A percentile compares a stretch with the other conserved stretches of the same genome.
Conservation (phyloP, 2,329 filamentous ascomycete species). For the Sporothrix euskadiensis region DNA sequence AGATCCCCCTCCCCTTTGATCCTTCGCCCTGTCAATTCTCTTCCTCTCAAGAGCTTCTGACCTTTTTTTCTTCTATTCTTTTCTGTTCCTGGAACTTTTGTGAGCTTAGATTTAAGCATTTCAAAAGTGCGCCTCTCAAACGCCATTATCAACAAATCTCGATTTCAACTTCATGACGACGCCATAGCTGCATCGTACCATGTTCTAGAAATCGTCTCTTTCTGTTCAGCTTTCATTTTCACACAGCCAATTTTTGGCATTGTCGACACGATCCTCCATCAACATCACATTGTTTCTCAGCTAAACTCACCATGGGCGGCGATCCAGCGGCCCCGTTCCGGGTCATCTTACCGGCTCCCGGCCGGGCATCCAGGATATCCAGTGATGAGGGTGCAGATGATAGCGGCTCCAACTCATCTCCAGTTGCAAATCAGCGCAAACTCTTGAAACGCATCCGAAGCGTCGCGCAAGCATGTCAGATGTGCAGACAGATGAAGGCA, state of each 20-base stretch:
- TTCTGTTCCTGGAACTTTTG: not conserved
- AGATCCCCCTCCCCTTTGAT: not conserved
- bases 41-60: not conserved
- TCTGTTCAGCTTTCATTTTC: not conserved
- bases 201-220: not conserved
- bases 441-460: slow-evolving; percentile 31
- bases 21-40: not conserved
- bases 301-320: slow-evolving; percentile 2
- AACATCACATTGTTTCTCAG: not conserved
- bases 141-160: not conserved
- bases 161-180: not conserved
- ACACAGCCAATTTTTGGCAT: not conserved
- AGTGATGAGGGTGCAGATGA: slow-evolving; percentile 21
- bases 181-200: not conserved
- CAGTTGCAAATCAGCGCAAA: slow-evolving; percentile 7
- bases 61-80: not conserved
- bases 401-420: not conserved
- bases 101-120: not conserved
- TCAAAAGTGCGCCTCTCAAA: not conserved
- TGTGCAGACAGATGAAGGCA: slow-evolving; percentile 37
- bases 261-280: not conserved
- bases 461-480: slow-evolving; percentile 38
- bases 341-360: slow-evolving; percentile 29
- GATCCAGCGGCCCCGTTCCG: slow-evolving; percentile 28
- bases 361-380: not conserved